These are phyloP conservation scores for Talaromyces islandicus DNA, from an alignment of 2,329 filamentous ascomycete species.

Conservation along the genomic window DNA sequence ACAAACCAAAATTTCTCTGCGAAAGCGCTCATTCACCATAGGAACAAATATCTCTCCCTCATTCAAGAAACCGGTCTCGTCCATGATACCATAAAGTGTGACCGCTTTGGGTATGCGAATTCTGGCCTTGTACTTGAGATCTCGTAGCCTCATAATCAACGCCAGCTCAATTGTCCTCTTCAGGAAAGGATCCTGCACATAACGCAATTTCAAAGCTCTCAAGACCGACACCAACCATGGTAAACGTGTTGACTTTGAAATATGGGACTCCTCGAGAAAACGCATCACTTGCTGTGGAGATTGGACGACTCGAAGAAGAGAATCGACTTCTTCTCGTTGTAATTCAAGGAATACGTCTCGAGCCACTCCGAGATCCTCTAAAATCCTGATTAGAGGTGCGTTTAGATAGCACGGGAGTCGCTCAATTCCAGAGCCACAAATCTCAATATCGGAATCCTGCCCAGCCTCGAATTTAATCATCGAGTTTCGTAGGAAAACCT, in stretches of 20 bases:
- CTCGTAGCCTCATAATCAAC: conserved; percentile 63
- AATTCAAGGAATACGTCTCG: conserved; percentile 56
- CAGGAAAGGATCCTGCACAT: conserved; percentile 63
- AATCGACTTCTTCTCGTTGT: conserved; percentile 57
- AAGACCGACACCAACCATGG: conserved; percentile 56
- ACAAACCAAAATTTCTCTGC: conserved; percentile 28
- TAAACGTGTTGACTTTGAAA: conserved; percentile 57
- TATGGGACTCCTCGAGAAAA: conserved; percentile 58
- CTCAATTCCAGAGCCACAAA: conserved; percentile 54
- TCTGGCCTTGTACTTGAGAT: conserved; percentile 71
- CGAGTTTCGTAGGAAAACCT: conserved; percentile 60
- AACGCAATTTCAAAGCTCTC: conserved; percentile 54
- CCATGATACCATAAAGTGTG: conserved; percentile 79
- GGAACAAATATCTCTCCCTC: conserved; percentile 65
- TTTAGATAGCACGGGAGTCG: conserved; percentile 69
- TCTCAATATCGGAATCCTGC: conserved; percentile 18
- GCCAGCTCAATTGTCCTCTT: conserved; percentile 64
- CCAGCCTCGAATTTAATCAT: conserved; percentile 66
- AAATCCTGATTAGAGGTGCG: conserved; percentile 74
- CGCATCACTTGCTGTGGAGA: conserved; percentile 54
- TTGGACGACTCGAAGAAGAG: conserved; percentile 55
- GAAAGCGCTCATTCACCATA: conserved; percentile 39
- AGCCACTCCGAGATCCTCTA: conserved; percentile 68
- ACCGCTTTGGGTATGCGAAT: conserved; percentile 65
- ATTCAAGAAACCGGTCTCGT: conserved; percentile 64